Evolutionary conservation across 257 asterid species (phyloP).

Genomic region (Ilex aquifolium): DNA sequence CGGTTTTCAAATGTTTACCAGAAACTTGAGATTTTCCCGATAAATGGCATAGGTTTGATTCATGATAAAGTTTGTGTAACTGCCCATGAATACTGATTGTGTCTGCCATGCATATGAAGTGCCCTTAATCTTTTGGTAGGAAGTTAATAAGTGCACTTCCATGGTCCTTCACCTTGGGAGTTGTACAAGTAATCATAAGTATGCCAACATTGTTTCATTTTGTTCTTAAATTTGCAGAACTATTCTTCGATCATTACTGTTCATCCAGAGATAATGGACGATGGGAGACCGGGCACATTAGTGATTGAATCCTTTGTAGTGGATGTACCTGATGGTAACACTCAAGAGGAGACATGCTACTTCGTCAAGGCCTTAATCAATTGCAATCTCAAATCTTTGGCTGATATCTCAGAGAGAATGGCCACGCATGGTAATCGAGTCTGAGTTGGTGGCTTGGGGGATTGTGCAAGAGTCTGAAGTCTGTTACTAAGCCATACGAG

Average conservation of each 20-base stretch:
- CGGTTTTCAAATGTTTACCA: too few species aligned
- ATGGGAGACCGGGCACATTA: slow-evolving; percentile 52
- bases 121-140: not conserved
- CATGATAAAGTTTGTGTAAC: too few species aligned
- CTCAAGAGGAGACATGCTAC: slow-evolving; percentile 76
- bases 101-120: not conserved
- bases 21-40: too few species aligned
- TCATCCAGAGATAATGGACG: slow-evolving; percentile 49
- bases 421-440: slow-evolving; percentile 35
- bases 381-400: slow-evolving; percentile 78
- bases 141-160: not conserved
- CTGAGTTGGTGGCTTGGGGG: not conserved
- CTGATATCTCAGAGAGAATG: slow-evolving; percentile 78
- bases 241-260: slow-evolving; percentile 71
- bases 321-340: slow-evolving; percentile 82
- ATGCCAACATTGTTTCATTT: not conserved
- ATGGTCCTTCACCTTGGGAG: not conserved
- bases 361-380: slow-evolving; percentile 72
- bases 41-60: too few species aligned
- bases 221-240: slow-evolving; percentile 44
- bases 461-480: too few species aligned
- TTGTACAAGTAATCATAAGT: not conserved
- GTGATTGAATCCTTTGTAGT: slow-evolving; percentile 75
- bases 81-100: too few species aligned
- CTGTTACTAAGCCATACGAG: too few species aligned